Evolutionary conservation across 1,139 yeast genomes (phyloP).

Genomic region (Saccharomycopsis phalli): DNA sequence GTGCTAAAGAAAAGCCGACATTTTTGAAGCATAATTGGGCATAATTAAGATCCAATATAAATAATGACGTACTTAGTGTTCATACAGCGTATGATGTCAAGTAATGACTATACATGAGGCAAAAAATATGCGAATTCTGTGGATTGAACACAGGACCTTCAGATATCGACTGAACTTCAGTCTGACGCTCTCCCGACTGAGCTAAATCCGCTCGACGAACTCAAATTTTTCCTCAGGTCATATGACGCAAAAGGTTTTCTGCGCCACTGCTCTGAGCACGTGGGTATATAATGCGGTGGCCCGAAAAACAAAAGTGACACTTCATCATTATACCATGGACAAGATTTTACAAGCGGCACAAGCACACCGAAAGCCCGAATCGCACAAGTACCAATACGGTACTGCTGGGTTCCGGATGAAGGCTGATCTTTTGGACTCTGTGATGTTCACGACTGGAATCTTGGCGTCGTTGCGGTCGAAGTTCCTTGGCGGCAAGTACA

Average conservation of each 20-base stretch:
- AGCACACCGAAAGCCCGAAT: conserved; percentile 14
- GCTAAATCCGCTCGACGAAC: conserved; percentile 48
- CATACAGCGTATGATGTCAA: background rate
- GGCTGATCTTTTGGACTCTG: conserved; percentile 66
- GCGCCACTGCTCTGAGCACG: background rate
- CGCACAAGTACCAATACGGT: conserved; percentile 54
- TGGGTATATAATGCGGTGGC: no score
- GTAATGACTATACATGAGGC: conserved; percentile 5
- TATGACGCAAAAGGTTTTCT: background rate
- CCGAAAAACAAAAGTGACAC: background rate
- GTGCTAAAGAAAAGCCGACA: background rate
- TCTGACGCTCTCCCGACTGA: conserved; percentile 85
- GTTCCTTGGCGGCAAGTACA: conserved; percentile 53
- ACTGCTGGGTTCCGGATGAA: conserved; percentile 94
- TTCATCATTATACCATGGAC: conserved; percentile 5
- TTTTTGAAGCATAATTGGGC: background rate
- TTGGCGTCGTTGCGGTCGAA: conserved; percentile 78
- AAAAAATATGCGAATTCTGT: conserved; percentile 64
- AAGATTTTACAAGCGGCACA: conserved; percentile 9
- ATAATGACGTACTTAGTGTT: background rate
- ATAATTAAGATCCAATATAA: background rate
- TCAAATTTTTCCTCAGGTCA: background rate
- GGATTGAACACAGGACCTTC: conserved; percentile 95
- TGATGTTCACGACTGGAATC: conserved; percentile 76
- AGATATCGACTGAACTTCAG: conserved; percentile 51